Evolutionary conservation across 805 yeast species (phyloP), one percentile per base, ranked within the genome.

Genomic region (Phaffomyces opuntiae): DNA sequence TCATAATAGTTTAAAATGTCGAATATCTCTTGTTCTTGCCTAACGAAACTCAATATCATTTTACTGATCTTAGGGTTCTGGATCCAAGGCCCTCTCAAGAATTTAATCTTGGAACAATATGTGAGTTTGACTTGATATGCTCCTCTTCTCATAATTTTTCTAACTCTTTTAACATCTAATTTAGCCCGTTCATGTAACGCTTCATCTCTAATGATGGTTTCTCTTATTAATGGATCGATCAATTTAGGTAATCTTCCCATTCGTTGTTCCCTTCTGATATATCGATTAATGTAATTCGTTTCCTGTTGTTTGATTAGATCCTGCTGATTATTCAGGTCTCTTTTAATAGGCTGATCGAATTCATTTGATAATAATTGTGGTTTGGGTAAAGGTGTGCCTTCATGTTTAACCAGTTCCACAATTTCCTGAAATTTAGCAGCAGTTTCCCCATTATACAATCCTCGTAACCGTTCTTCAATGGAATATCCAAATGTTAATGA

Each of bases 21-120:
- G 13, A 44, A 46, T 25, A 44, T 27, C 7, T 14, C 33, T 31
- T 51, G 60, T 37, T 53, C 59, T 7, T 21, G 32, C 36, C 27
- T 41, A 2, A 43, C 45, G 19, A 40, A 44, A 6, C 33, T 25
- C 37, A 47, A 29, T 17, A 56, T 55, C 44, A 52, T 40, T 7
- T 48, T 49, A 14, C 53, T 46, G 1, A 58, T 39, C 16, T 35
- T 37, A 1, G 41, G 29, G 6, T 42, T 42, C 42, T 59, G 61
- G 13, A 36, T 40, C 53, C 55, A 53, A 3, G 57, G 58, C 1
- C 49, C 52, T 35, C 62, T 42, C 2, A 57, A 31, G 16, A 57
- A 56, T 6, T 32, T 11, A 2, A 55, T 19, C 8, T 36, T 50
- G 2, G 51, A 45, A 11, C 52, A 31, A 3, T n/a, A 11, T 1